phyloP scores from a whole-genome alignment of 2,329 filamentous ascomycete genomes.

The Monosporascus sp. region DNA sequence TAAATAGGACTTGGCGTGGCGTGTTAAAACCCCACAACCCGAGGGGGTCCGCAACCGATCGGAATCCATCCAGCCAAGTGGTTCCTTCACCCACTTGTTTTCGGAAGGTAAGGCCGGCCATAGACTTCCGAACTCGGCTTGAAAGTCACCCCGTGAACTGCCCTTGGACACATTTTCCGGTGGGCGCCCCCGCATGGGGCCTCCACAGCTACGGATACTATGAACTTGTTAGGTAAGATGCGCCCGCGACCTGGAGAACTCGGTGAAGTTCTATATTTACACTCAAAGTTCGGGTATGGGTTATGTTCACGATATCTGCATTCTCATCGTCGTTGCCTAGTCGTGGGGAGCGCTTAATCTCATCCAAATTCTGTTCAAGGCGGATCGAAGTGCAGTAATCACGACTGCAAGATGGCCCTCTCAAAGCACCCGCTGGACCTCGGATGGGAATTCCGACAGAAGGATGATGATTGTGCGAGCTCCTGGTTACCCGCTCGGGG shows the following conservation, averaged over 20 bases:
- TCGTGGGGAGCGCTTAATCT: no score
- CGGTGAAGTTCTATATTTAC: no score
- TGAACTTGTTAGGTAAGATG: no score
- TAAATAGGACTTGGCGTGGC: no score
- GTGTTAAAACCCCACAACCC: background rate
- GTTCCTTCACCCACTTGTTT: background rate
- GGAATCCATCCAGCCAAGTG: background rate
- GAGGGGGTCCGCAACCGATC: background rate
- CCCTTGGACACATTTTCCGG: no score
- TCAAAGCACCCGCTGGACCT: conserved; percentile 12
- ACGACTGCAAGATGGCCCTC: conserved; percentile 13
- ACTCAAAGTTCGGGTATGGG: no score
- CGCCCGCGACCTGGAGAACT: no score
- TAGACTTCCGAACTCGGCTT: background rate
- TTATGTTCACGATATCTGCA: no score
- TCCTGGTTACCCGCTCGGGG: conserved; percentile 29
- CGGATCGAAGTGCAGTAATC: no score
- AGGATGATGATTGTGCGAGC: conserved; percentile 5
- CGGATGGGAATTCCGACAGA: conserved; percentile 18
- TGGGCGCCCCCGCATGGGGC: no score
- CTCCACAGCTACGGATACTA: no score
- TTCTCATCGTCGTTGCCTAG: background rate
- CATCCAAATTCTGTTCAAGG: no score
- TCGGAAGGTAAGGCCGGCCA: background rate
- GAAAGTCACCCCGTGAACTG: background rate